phyloP scores from a whole-genome alignment of 208 protist genomes.

The Leishmania mexicana region DNA sequence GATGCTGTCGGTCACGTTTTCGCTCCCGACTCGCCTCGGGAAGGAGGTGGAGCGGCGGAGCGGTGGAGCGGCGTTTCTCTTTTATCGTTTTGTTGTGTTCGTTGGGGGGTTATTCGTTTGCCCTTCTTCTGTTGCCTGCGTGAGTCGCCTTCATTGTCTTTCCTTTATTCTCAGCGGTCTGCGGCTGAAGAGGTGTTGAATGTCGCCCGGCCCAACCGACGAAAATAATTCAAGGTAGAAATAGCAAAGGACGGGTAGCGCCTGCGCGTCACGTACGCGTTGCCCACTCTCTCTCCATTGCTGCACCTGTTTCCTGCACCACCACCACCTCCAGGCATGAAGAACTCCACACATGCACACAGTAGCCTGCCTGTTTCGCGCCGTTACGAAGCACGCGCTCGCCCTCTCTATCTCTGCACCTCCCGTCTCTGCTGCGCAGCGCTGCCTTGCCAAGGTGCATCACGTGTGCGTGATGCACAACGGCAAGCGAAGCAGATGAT shows the following conservation, averaged over 20 bases:
- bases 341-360: background rate
- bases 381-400: background rate
- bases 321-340: background rate
- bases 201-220: too few species aligned
- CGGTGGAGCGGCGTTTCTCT: too few species aligned
- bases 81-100: too few species aligned
- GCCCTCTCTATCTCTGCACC: background rate
- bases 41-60: too few species aligned
- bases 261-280: background rate
- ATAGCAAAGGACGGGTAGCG: background rate
- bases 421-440: background rate
- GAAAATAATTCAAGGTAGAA: background rate
- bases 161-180: too few species aligned
- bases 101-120: too few species aligned
- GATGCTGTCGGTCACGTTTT: too few species aligned
- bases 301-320: background rate
- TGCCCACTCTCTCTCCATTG: background rate
- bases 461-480: background rate
- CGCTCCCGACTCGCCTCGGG: too few species aligned
- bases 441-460: background rate
- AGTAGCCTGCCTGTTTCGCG: background rate
- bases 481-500: background rate
- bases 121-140: too few species aligned
- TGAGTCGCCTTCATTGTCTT: too few species aligned
- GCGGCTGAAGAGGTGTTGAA: too few species aligned